These are phyloP conservation scores for Onygenales sp. DNA, from an alignment of 2,329 filamentous ascomycete genomes.

Conservation along the genomic window DNA sequence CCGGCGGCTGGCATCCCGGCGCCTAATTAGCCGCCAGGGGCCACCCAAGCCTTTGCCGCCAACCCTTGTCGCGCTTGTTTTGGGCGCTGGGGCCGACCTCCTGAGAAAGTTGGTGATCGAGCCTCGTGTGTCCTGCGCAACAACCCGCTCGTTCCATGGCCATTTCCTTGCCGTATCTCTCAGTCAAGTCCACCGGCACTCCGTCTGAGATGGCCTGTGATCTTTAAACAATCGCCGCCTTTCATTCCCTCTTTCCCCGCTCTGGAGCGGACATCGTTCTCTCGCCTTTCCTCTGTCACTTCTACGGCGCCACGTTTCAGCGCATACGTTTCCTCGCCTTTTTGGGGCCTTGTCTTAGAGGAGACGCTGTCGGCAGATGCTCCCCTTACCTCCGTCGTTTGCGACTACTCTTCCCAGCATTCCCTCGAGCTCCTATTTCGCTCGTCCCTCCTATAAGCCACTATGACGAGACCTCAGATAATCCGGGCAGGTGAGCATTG, in stretches of 20 bases:
- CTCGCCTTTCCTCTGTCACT: conserved; percentile 1
- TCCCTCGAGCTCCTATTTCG: conserved; percentile 2
- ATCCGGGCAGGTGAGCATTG: conserved; percentile 34
- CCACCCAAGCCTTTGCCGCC: not conserved
- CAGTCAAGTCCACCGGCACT: not conserved
- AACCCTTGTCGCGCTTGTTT: not conserved
- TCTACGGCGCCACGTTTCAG: conserved; percentile 9
- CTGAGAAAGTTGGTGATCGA: not conserved
- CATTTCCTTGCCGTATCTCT: not conserved
- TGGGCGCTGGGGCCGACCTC: not conserved
- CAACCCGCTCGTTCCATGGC: not conserved
- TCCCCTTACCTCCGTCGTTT: conserved; percentile 1
- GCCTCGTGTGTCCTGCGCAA: not conserved
- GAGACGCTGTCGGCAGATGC: not conserved
- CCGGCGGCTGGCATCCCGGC: not conserved
- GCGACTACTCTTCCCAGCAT: not conserved
- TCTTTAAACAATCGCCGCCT: conserved; percentile 11
- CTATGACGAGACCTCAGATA: conserved; percentile 36
- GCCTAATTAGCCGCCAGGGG: not conserved
- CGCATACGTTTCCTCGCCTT: conserved; percentile 6
- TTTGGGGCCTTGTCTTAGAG: not conserved
- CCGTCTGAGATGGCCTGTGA: conserved; percentile 6
- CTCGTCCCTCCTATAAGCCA: conserved; percentile 7
- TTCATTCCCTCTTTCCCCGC: conserved; percentile 11
- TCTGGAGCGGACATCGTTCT: conserved; percentile 10